Conservation (phyloP, 352 stramenopile genomes). For the Globisporangium solare region DNA sequence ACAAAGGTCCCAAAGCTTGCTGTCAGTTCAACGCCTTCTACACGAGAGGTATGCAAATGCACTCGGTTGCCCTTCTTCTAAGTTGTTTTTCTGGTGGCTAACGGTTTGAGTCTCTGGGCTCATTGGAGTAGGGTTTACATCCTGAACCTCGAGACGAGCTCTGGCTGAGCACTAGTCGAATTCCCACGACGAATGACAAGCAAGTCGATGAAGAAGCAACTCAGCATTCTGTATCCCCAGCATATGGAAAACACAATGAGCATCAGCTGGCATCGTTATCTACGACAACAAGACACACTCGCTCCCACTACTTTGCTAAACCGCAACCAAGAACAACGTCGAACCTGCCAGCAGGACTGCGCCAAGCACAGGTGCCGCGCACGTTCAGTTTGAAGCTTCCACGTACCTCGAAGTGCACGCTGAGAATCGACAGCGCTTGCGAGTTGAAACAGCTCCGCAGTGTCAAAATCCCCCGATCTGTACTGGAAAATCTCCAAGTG, state of each 20-base stretch:
- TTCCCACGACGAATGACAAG: background rate
- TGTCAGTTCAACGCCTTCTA: background rate
- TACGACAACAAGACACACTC: background rate
- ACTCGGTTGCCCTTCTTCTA: background rate
- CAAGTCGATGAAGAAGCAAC: background rate
- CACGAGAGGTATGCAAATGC: constrained; percentile 1
- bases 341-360: background rate
- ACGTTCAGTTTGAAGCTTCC: background rate
- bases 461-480: constrained; percentile 64
- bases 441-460: constrained; percentile 14
- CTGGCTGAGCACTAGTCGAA: background rate
- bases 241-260: too few species aligned
- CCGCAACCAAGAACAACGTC: background rate
- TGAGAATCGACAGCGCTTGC: constrained; percentile 33
- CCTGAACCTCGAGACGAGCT: background rate
- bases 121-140: background rate
- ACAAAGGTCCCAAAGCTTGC: constrained; percentile 9
- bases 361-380: background rate
- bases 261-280: too few species aligned
- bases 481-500: constrained; percentile 61
- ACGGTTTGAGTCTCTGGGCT: background rate
- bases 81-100: background rate
- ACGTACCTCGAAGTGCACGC: constrained; percentile 10
- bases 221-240: background rate
- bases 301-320: constrained; percentile 10